phyloP scores from a whole-genome alignment of 2,329 filamentous ascomycete genomes.

The Ophiostoma himal-ulmi region DNA sequence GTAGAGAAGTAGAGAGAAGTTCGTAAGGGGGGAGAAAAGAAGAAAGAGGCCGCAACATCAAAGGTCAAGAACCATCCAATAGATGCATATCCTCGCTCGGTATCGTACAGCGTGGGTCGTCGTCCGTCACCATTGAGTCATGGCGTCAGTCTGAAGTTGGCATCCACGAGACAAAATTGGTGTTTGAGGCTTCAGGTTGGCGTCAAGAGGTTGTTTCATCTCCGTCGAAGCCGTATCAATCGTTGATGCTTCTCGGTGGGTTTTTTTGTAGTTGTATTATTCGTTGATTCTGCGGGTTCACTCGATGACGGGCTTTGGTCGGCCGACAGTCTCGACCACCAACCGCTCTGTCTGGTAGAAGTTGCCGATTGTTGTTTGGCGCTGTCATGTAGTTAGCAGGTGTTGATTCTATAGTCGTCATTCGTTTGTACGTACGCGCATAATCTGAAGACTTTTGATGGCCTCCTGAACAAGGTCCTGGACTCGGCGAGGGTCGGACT shows the following conservation, averaged over 20 bases:
- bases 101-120: background rate
- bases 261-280: background rate
- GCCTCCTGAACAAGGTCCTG: slow-evolving; percentile 89
- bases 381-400: slow-evolving; percentile 38
- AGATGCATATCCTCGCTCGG: background rate
- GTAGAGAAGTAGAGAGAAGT: background rate
- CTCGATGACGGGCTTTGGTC: background rate
- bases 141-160: background rate
- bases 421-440: slow-evolving; percentile 62
- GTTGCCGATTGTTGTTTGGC: slow-evolving; percentile 90
- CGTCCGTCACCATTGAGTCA: background rate
- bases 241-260: background rate
- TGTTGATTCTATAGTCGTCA: background rate
- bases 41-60: too few relatives aligned
- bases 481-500: slow-evolving; percentile 67
- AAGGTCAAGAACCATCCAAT: too few relatives aligned
- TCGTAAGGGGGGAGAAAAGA: background rate
- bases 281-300: background rate
- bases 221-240: background rate
- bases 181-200: too few relatives aligned
- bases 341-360: slow-evolving; percentile 89
- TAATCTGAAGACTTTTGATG: slow-evolving; percentile 73
- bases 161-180: background rate
- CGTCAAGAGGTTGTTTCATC: background rate
- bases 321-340: slow-evolving; percentile 62